These are phyloP conservation scores for Serendipita sp. DNA, from an alignment of 768 basidiomycete genomes.

Conservation along the genomic window DNA sequence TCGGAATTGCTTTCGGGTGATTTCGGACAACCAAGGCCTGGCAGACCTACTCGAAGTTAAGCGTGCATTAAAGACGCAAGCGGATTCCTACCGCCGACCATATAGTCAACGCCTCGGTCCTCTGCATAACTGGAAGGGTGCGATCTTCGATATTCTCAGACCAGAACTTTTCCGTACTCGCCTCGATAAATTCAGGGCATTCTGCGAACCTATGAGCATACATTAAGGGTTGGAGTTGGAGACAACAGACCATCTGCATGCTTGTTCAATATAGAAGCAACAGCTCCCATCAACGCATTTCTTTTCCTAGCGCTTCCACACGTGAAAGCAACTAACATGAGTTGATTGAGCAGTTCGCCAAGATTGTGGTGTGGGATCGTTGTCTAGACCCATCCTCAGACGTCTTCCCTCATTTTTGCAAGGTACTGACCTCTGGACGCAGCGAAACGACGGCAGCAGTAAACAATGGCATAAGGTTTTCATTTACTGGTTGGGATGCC, in stretches of 20 bases:
- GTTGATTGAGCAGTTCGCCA: conserved; percentile 33
- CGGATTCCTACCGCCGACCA: conserved; percentile 52
- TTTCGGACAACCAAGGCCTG: conserved; percentile 68
- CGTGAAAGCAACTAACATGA: conserved; percentile 23
- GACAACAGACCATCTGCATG: conserved; percentile 41
- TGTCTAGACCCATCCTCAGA: conserved; percentile 26
- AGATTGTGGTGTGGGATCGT: conserved; percentile 34
- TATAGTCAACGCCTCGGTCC: conserved; percentile 35
- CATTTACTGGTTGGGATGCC: neutral
- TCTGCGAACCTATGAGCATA: conserved; percentile 23
- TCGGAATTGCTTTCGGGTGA: conserved; percentile 39
- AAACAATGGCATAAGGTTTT: conserved; percentile 51
- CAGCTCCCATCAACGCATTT: conserved; percentile 17
- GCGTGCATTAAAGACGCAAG: neutral
- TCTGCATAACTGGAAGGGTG: conserved; percentile 21
- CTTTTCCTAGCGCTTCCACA: conserved; percentile 18
- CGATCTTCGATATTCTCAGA: conserved; percentile 27
- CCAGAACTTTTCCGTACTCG: conserved; percentile 34
- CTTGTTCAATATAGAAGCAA: conserved; percentile 69
- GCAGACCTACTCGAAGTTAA: conserved; percentile 38
- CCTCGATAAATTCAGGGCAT: conserved; percentile 29
- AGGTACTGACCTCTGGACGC: conserved; percentile 41
- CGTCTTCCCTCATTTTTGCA: conserved; percentile 1
- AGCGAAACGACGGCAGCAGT: conserved; percentile 49
- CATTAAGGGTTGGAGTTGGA: neutral